These are phyloP conservation scores for Lavandula angustifolia DNA, from an alignment of 257 asterid genomes.

Conservation along the genomic window DNA sequence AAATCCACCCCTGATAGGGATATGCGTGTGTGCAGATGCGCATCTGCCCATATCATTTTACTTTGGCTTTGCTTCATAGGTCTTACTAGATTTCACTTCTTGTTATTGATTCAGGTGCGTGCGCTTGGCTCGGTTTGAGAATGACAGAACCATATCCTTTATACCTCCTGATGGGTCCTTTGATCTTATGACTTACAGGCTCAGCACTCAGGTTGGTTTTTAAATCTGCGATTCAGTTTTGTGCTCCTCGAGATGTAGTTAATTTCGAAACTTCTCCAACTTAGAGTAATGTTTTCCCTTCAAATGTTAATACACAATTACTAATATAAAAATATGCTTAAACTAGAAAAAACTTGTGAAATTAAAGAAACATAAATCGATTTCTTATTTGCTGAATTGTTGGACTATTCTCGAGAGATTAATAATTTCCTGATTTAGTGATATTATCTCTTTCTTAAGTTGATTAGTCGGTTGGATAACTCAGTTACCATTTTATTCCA, in stretches of 20 bases:
- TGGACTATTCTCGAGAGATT: constrained; percentile 8
- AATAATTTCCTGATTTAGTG: constrained; percentile 12
- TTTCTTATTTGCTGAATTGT: constrained; percentile 1
- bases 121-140: constrained; percentile 96
- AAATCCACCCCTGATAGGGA: not conserved
- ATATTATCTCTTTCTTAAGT: not conserved
- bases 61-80: constrained; percentile 19
- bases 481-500: constrained; percentile 40
- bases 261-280: constrained; percentile 18
- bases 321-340: not conserved
- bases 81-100: constrained; percentile 32
- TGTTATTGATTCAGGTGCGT: constrained; percentile 69
- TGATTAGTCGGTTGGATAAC: not conserved
- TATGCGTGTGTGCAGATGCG: not conserved
- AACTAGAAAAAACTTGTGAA: constrained; percentile 2
- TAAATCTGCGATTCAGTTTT: constrained; percentile 12
- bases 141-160: constrained; percentile 94
- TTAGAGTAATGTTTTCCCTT: constrained; percentile 16
- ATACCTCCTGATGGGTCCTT: constrained; percentile 99
- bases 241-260: constrained; percentile 13
- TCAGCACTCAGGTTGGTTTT: constrained; percentile 86
- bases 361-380: not conserved
- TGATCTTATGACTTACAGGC: constrained; percentile 99
- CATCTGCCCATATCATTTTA: constrained; percentile 5
- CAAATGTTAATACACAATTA: not conserved